These are phyloP conservation scores for Gaeumannomyces sp. DNA, from an alignment of 2,329 filamentous ascomycete species.

Conservation along the genomic window DNA sequence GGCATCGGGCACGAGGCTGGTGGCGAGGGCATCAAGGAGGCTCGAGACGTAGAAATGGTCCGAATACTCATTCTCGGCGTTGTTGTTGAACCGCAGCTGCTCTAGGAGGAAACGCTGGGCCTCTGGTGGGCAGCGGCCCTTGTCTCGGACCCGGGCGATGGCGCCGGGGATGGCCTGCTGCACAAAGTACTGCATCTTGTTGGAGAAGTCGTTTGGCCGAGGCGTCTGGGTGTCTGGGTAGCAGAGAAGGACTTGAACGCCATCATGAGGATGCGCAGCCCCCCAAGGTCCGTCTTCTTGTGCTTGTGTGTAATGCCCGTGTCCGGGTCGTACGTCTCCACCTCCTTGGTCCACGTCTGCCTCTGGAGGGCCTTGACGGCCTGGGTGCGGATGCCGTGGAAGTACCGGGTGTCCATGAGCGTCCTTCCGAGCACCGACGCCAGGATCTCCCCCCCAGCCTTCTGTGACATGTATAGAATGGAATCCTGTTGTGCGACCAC, in stretches of 20 bases:
- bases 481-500: conserved; percentile 81
- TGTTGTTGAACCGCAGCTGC: conserved; percentile 89
- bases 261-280: conserved; percentile 76
- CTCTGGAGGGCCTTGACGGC: conserved; percentile 73
- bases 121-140: conserved; percentile 70
- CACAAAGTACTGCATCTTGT: conserved; percentile 78
- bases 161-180: conserved; percentile 78
- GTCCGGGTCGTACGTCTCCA: conserved; percentile 7
- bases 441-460: conserved; percentile 69
- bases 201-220: conserved; percentile 82
- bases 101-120: conserved; percentile 83
- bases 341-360: conserved; percentile 46
- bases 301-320: conserved; percentile 42
- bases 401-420: conserved; percentile 86
- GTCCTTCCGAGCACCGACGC: conserved; percentile 87
- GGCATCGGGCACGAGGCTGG: conserved; percentile 45
- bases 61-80: conserved; percentile 80
- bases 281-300: conserved; percentile 58
- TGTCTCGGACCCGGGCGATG: conserved; percentile 71
- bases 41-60: conserved; percentile 85
- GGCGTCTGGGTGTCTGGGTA: conserved; percentile 72
- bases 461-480: conserved; percentile 64
- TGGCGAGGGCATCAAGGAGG: conserved; percentile 60
- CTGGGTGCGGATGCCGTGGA: conserved; percentile 83
- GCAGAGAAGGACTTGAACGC: conserved; percentile 84